These are phyloP conservation scores for Laburnicola sp. DNA, from an alignment of 2,329 filamentous ascomycete species.

Conservation along the genomic window DNA sequence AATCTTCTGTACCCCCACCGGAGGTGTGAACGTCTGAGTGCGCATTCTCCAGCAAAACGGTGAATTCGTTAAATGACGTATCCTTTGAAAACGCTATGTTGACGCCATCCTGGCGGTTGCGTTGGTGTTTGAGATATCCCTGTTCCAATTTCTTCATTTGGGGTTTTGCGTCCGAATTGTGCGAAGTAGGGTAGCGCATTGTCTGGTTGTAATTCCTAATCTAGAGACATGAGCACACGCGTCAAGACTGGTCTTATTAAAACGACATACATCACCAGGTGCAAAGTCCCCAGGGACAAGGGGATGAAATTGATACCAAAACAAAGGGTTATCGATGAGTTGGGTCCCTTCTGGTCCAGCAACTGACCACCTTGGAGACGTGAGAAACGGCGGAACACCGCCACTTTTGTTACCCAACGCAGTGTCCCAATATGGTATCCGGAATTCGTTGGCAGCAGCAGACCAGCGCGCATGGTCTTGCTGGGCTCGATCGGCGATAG, in stretches of 20 bases:
- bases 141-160: constrained; percentile 17
- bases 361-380: constrained; percentile 20
- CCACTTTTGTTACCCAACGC: constrained; percentile 25
- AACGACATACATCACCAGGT: not conserved
- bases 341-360: constrained; percentile 18
- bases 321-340: constrained; percentile 35
- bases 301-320: constrained; percentile 34
- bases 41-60: constrained; percentile 7
- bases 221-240: not conserved
- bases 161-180: constrained; percentile 23
- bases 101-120: constrained; percentile 19
- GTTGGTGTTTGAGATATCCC: constrained; percentile 11
- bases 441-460: constrained; percentile 33
- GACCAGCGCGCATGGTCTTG: constrained; percentile 25
- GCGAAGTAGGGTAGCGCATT: constrained; percentile 35
- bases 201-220: constrained; percentile 24
- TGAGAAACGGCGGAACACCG: constrained; percentile 32
- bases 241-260: not conserved
- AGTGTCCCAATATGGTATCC: constrained; percentile 44
- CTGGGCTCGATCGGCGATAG: constrained; percentile 23
- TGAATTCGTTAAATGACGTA: constrained; percentile 21
- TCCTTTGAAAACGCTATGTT: constrained; percentile 11
- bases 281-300: constrained; percentile 26
- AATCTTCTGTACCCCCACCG: constrained; percentile 47
- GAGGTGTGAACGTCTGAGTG: constrained; percentile 32